Conservation (phyloP, 73 alveolate species). For the Durusdinium trenchii region DNA sequence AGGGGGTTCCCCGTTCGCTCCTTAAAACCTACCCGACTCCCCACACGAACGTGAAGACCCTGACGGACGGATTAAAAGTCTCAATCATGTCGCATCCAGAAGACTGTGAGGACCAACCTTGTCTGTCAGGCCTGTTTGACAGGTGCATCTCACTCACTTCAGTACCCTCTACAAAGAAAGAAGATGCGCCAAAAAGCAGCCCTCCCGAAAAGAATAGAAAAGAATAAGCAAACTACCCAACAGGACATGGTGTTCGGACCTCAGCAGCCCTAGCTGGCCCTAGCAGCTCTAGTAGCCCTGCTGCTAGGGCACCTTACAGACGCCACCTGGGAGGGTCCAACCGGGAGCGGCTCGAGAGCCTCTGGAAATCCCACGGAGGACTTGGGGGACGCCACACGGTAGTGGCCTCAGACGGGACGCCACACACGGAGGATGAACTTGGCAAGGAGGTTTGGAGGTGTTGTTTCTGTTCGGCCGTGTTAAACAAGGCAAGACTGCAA, state of each 20-base stretch:
- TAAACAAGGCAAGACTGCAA: too few species aligned
- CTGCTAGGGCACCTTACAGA: background rate
- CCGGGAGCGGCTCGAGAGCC: background rate
- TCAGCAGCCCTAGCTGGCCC: background rate
- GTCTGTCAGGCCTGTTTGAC: background rate
- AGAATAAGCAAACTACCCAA: background rate
- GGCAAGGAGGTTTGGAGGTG: too few species aligned
- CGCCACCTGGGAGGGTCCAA: background rate
- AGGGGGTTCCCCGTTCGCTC: background rate
- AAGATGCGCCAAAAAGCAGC: background rate
- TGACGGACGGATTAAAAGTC: background rate
- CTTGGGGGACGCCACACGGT: conserved; percentile 20
- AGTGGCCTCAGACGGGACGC: too few species aligned
- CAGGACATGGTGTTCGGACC: background rate
- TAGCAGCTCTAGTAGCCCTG: background rate
- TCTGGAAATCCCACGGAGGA: conserved; percentile 57
- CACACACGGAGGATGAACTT: too few species aligned
- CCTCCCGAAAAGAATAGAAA: background rate
- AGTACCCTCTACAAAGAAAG: background rate
- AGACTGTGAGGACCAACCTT: background rate
- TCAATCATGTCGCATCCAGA: background rate
- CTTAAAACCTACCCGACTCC: background rate
- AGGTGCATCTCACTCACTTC: background rate
- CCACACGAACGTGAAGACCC: background rate
- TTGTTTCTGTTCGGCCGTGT: too few species aligned